phyloP scores from a whole-genome alignment of 345 rosid species.

The Erucastrum elatum region DNA sequence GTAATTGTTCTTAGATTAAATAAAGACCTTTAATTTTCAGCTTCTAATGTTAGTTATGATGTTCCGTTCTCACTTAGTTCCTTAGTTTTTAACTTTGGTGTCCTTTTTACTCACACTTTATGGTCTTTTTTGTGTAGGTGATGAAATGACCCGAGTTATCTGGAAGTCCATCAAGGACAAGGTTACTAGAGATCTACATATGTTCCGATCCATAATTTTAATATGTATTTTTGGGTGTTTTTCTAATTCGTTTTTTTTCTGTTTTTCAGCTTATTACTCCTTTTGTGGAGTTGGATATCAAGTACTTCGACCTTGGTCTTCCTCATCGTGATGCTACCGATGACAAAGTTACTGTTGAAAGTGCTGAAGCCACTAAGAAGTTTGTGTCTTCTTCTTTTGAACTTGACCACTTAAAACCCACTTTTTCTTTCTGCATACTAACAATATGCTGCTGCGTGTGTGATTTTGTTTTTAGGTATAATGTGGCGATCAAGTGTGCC shows the following conservation, averaged over 20 bases:
- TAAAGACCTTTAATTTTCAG: neutral
- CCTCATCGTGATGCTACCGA: constrained; percentile 67
- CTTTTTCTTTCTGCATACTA: neutral
- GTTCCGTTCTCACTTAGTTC: neutral
- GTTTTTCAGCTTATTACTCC: constrained; percentile 81
- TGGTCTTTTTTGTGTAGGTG: constrained; percentile 50
- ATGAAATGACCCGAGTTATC: constrained; percentile 95
- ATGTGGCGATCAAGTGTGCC: constrained; percentile 98
- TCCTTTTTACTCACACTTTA: neutral
- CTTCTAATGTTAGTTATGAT: neutral
- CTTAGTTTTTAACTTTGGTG: neutral
- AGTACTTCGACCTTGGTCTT: constrained; percentile 72
- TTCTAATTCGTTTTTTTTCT: neutral
- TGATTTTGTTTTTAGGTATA: constrained; percentile 56
- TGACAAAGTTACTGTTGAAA: constrained; percentile 64
- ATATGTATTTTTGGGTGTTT: neutral
- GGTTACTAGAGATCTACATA: constrained; percentile 42
- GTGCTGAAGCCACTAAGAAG: constrained; percentile 78
- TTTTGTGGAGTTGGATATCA: constrained; percentile 70
- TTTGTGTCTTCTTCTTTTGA: constrained; percentile 27
- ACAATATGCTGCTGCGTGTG: neutral
- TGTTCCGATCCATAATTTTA: neutral
- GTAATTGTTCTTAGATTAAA: neutral
- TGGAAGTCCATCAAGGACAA: constrained; percentile 97
- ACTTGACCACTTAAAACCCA: neutral